Percentiles rank a stretch among this genome's conserved stretches.
These are phyloP conservation scores for Aspergillus latus DNA, from an alignment of 2,329 filamentous ascomycete genomes.

Conservation along the genomic window DNA sequence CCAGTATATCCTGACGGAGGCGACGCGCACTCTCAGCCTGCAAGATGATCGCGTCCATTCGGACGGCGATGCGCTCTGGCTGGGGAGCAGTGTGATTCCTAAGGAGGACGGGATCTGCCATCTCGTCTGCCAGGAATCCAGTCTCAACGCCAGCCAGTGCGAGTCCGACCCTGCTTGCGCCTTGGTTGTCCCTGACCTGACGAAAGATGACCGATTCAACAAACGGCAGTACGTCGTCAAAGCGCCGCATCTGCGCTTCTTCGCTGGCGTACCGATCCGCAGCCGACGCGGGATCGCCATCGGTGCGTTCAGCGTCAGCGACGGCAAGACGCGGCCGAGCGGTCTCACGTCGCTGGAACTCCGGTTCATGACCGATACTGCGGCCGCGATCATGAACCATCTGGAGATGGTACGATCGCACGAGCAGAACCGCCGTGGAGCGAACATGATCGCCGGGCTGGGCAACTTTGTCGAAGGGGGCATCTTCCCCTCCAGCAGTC, in stretches of 20 bases:
- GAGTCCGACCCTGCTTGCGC: background rate
- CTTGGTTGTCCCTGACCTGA: slow-evolving; percentile 5
- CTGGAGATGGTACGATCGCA: slow-evolving; percentile 14
- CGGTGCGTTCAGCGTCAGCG: slow-evolving; percentile 10
- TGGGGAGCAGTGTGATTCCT: slow-evolving; percentile 33
- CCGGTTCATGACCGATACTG: slow-evolving; percentile 15
- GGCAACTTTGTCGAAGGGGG: slow-evolving; percentile 14
- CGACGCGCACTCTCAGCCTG: slow-evolving; percentile 43
- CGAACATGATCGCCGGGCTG: slow-evolving; percentile 14
- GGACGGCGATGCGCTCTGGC: slow-evolving; percentile 25
- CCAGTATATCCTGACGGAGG: slow-evolving; percentile 55
- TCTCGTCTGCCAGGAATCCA: slow-evolving; percentile 18
- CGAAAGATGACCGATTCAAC: slow-evolving; percentile 2
- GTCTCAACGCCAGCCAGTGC: background rate
- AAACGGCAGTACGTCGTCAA: slow-evolving; percentile 20
- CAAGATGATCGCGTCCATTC: slow-evolving; percentile 8
- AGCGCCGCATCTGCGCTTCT: slow-evolving; percentile 44
- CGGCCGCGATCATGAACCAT: slow-evolving; percentile 14
- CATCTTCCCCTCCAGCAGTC: slow-evolving; percentile 7
- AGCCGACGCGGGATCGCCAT: slow-evolving; percentile 39
- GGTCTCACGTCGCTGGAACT: slow-evolving; percentile 7
- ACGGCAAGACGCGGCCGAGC: background rate
- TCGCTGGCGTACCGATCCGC: slow-evolving; percentile 59
- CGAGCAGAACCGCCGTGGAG: slow-evolving; percentile 12
- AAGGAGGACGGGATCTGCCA: slow-evolving; percentile 31